phyloP scores from a whole-genome alignment of 2,329 filamentous ascomycete genomes.

The Emericellopsis cladophorae region DNA sequence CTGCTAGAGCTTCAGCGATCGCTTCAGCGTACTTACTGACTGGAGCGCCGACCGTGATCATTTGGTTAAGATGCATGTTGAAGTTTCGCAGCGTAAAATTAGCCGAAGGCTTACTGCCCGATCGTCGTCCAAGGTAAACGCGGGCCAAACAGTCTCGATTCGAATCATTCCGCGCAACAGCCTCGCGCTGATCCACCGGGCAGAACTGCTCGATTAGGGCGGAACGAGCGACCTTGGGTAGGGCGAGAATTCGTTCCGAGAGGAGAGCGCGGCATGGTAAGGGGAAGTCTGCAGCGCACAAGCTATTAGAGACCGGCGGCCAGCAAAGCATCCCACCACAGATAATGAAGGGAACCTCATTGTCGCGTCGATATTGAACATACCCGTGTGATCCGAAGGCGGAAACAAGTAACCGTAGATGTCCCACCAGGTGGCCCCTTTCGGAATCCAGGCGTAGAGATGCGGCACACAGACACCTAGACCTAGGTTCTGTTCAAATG shows the following conservation, averaged over 20 bases:
- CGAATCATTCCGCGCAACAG: background rate
- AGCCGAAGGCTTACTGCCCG: slow-evolving; percentile 1
- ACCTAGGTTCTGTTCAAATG: slow-evolving; percentile 2
- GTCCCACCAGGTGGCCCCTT: background rate
- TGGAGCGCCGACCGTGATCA: slow-evolving; percentile 4
- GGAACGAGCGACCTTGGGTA: slow-evolving; percentile 8
- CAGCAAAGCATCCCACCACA: too few relatives aligned
- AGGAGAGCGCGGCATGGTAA: slow-evolving; percentile 9
- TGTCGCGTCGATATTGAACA: too few relatives aligned
- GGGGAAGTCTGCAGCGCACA: slow-evolving; percentile 2
- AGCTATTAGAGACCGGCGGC: background rate
- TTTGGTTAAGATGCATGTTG: slow-evolving; percentile 10
- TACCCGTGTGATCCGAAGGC: too few relatives aligned
- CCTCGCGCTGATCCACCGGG: slow-evolving; percentile 1
- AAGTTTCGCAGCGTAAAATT: slow-evolving; percentile 10
- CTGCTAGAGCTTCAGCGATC: slow-evolving; percentile 10
- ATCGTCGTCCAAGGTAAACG: slow-evolving; percentile 6
- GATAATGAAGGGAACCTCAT: too few relatives aligned
- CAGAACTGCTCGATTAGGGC: slow-evolving; percentile 9
- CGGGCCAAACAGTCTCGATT: slow-evolving; percentile 10
- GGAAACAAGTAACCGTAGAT: background rate
- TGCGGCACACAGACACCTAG: background rate
- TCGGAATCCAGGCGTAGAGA: background rate
- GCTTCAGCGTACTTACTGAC: slow-evolving; percentile 3
- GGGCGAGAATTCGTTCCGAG: slow-evolving; percentile 11